A percentile compares a stretch with the other conserved stretches of the same genome.
These are phyloP conservation scores for Mytilinidion resinicola DNA, from an alignment of 495 filamentous ascomycete genomes.

Conservation along the genomic window DNA sequence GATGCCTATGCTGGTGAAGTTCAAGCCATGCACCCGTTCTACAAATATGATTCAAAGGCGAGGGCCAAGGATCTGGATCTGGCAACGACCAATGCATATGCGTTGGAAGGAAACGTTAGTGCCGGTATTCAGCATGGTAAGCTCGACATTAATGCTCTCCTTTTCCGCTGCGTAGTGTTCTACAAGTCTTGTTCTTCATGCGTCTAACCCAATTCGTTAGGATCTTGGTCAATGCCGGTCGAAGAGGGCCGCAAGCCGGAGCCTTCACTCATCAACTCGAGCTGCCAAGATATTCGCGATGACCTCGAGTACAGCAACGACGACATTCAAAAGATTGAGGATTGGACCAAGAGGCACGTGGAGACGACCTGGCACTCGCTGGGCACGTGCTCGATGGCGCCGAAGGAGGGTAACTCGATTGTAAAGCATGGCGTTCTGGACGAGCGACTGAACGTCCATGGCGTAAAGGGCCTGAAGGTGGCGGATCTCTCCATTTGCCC, in stretches of 20 bases:
- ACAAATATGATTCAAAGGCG: conserved; percentile 60
- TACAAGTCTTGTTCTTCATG: too few species aligned
- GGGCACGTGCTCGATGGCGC: conserved; percentile 76
- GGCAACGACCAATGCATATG: conserved; percentile 66
- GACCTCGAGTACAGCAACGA: conserved; percentile 60
- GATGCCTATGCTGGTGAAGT: conserved; percentile 70
- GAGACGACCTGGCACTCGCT: conserved; percentile 73
- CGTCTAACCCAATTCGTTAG: neutral
- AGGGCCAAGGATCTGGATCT: conserved; percentile 67
- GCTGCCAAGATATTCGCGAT: conserved; percentile 49
- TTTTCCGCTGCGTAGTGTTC: too few species aligned
- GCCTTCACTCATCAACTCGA: conserved; percentile 44
- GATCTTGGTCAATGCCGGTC: conserved; percentile 44
- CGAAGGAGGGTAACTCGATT: conserved; percentile 68
- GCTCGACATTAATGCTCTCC: neutral
- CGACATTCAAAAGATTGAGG: conserved; percentile 65
- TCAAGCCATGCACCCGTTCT: conserved; percentile 51
- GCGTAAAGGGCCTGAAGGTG: conserved; percentile 74
- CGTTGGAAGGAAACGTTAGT: conserved; percentile 63
- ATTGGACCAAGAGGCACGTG: conserved; percentile 69
- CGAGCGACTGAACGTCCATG: conserved; percentile 73
- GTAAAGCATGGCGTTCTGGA: conserved; percentile 77
- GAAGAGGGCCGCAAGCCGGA: conserved; percentile 45
- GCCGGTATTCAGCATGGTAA: conserved; percentile 60
- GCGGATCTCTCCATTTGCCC: conserved; percentile 76